Evolutionary conservation across 1,139 yeast genomes (phyloP).

Genomic region (Arxiozyma heterogenica): DNA sequence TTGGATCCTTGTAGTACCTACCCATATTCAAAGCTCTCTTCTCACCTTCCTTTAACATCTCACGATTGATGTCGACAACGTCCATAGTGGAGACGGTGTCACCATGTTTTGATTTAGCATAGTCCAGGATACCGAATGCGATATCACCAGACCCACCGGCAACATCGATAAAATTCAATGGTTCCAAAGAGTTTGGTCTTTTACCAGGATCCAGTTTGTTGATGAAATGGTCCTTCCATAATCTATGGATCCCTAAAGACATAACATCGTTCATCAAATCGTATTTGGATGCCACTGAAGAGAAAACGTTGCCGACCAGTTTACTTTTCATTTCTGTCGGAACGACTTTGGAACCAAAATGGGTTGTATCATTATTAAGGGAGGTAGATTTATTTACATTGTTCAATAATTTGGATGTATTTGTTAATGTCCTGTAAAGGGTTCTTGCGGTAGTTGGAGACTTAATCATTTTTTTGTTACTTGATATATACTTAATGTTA

Average conservation of each 20-base stretch:
- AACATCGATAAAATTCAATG: constrained; percentile 82
- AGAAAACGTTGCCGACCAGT: constrained; percentile 80
- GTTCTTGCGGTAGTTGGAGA: background rate
- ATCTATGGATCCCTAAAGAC: constrained; percentile 90
- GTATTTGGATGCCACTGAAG: constrained; percentile 88
- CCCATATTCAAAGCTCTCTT: constrained; percentile 50
- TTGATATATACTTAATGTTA: too few species aligned
- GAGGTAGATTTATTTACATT: background rate
- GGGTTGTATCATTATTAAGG: constrained; percentile 45
- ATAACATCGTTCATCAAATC: constrained; percentile 97
- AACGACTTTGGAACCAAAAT: constrained; percentile 87
- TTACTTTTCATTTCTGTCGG: constrained; percentile 75
- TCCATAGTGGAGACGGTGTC: constrained; percentile 78
- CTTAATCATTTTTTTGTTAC: background rate
- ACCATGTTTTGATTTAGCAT: constrained; percentile 70
- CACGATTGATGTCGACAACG: constrained; percentile 89
- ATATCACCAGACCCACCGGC: constrained; percentile 99
- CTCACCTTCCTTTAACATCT: constrained; percentile 91
- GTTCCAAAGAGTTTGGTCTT: constrained; percentile 73
- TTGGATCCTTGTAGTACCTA: constrained; percentile 42
- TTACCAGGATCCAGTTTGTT: constrained; percentile 85
- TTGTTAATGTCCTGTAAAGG: background rate
- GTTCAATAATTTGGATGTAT: background rate
- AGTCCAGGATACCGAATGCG: constrained; percentile 89
- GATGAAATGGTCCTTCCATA: constrained; percentile 92